Percentiles rank a stretch among this genome's conserved stretches.
phyloP scores from a whole-genome alignment of 2,329 filamentous ascomycete species.

The Botrytis aclada region DNA sequence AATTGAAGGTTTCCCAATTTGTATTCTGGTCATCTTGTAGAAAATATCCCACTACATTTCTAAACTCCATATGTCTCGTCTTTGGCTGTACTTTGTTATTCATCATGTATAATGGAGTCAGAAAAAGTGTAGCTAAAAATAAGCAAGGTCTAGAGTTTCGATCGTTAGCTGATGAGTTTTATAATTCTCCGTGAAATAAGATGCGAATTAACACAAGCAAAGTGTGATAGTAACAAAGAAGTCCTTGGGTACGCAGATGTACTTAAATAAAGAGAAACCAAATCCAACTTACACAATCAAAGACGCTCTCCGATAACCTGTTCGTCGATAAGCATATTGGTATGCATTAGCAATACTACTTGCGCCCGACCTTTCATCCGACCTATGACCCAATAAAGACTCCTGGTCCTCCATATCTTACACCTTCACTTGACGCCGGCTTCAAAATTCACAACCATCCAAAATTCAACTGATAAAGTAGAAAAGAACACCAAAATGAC shows the following conservation, averaged over 20 bases:
- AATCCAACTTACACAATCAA: slow-evolving; percentile 7
- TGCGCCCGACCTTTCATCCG: slow-evolving; percentile 2
- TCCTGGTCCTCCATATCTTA: slow-evolving; percentile 19
- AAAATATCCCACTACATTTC: slow-evolving; percentile 60
- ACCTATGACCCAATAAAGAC: slow-evolving; percentile 11
- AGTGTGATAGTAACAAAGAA: neutral
- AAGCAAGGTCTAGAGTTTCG: slow-evolving; percentile 27
- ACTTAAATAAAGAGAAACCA: neutral
- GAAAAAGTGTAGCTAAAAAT: slow-evolving; percentile 29
- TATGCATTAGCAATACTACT: slow-evolving; percentile 5
- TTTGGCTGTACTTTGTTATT: slow-evolving; percentile 23
- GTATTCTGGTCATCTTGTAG: slow-evolving; percentile 60
- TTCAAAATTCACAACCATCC: neutral
- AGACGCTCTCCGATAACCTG: neutral
- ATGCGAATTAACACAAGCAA: neutral
- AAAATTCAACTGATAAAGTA: neutral
- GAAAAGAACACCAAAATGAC: neutral
- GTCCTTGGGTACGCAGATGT: neutral
- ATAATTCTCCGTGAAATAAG: no score
- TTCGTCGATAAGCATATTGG: slow-evolving; percentile 9
- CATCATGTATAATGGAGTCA: slow-evolving; percentile 32
- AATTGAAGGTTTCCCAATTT: slow-evolving; percentile 58
- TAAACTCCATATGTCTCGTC: slow-evolving; percentile 45
- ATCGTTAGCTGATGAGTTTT: neutral
- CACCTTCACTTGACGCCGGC: neutral